phyloP scores from a whole-genome alignment of 306 rosid species.

The Albizia julibrissin region DNA sequence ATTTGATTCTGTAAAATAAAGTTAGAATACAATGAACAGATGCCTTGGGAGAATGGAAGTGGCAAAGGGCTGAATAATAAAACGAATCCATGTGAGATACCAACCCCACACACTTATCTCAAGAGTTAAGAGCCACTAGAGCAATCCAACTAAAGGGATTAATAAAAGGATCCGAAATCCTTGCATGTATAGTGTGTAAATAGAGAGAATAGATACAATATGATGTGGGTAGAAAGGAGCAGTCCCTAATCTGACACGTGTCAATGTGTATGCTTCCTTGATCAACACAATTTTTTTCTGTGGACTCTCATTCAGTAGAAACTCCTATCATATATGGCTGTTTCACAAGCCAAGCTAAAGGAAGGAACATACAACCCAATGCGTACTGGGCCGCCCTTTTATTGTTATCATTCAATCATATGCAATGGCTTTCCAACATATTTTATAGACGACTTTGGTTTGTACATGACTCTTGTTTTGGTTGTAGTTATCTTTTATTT shows the following conservation, averaged over 20 bases:
- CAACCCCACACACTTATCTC: background rate
- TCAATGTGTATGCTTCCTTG: background rate
- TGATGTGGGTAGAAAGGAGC: background rate
- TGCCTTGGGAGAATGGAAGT: background rate
- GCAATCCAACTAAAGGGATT: background rate
- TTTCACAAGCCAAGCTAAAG: background rate
- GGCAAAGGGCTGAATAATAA: background rate
- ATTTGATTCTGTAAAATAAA: background rate
- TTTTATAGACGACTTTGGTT: conserved; percentile 9
- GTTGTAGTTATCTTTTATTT: conserved; percentile 2
- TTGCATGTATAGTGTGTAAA: background rate
- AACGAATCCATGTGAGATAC: background rate
- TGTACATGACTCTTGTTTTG: background rate
- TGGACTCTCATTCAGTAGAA: background rate
- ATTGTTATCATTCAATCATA: background rate
- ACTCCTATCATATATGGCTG: background rate
- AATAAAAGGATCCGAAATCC: background rate
- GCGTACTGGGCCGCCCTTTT: background rate
- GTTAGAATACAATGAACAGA: background rate
- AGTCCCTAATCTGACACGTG: background rate
- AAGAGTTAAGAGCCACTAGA: background rate
- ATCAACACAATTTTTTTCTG: background rate
- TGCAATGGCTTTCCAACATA: background rate
- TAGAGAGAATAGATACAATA: background rate
- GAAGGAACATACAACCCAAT: conserved; percentile 17